A percentile compares a stretch with the other conserved stretches of the same genome.
Conservation (phyloP, 2,329 filamentous ascomycete genomes). For the Alternaria triticimaculans region DNA sequence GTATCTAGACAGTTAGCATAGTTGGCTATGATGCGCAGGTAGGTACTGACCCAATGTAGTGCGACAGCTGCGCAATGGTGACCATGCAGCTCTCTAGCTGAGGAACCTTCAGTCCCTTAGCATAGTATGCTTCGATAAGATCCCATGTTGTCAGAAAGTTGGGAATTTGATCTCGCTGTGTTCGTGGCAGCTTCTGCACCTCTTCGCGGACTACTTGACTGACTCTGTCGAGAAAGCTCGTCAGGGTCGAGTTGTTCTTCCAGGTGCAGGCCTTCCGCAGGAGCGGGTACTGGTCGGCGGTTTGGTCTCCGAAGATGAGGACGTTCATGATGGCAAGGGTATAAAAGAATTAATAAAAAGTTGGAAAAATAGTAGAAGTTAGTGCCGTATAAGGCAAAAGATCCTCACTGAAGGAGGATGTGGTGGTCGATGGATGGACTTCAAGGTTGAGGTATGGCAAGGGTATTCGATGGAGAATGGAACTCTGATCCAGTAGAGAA, state of each 20-base stretch:
- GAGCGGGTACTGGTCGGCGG: constrained; percentile 69
- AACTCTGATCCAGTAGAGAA: constrained; percentile 16
- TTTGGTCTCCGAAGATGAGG: constrained; percentile 75
- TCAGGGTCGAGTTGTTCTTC: constrained; percentile 64
- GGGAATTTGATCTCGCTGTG: constrained; percentile 66
- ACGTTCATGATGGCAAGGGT: constrained; percentile 51
- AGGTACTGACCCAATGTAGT: constrained; percentile 70
- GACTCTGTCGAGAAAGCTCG: constrained; percentile 66
- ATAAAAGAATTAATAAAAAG: constrained; percentile 28
- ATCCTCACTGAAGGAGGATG: constrained; percentile 5
- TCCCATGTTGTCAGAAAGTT: constrained; percentile 68
- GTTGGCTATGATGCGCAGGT: not conserved
- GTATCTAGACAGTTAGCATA: constrained; percentile 48
- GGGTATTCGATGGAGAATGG: constrained; percentile 19
- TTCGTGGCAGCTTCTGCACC: constrained; percentile 62
- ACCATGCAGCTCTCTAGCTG: constrained; percentile 70
- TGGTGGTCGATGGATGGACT: constrained; percentile 2
- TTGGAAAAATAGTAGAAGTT: constrained; percentile 6
- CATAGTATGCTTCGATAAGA: constrained; percentile 69
- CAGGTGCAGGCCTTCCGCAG: constrained; percentile 58
- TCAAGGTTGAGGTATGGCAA: constrained; percentile 13
- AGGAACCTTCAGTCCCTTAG: constrained; percentile 63
- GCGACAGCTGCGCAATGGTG: constrained; percentile 69
- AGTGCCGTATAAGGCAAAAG: constrained; percentile 9
- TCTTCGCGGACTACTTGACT: constrained; percentile 66